phyloP scores from a whole-genome alignment of 2,329 filamentous ascomycete species.

The Fonsecaea nubica region DNA sequence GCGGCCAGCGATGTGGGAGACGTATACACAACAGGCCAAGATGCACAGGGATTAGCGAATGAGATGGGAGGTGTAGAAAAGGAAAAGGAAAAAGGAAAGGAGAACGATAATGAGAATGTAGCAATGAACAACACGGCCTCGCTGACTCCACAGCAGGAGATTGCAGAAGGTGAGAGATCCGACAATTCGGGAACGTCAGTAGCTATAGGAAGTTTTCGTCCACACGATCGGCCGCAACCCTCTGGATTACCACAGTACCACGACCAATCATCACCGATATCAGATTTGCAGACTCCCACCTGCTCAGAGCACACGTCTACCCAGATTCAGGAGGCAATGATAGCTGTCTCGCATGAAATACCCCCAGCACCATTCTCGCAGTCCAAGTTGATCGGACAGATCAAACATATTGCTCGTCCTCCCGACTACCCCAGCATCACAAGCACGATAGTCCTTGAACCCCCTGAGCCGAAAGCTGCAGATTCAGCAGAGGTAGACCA shows the following conservation, averaged over 20 bases:
- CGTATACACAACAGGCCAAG: not conserved
- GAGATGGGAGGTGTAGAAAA: not conserved
- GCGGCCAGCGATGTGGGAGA: conserved; percentile 9
- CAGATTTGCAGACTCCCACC: not conserved
- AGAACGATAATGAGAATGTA: not conserved
- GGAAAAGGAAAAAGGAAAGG: conserved; percentile 2
- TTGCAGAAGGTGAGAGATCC: not conserved
- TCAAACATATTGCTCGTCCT: conserved; percentile 21
- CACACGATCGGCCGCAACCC: not conserved
- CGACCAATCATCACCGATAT: not conserved
- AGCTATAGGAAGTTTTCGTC: not conserved
- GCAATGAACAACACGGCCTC: not conserved
- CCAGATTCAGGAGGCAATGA: not conserved
- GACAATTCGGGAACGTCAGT: conserved; percentile 1
- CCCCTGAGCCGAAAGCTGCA: not conserved
- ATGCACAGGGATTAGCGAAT: not conserved
- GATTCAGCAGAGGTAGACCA: not conserved
- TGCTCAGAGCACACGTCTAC: not conserved
- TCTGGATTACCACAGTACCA: not conserved
- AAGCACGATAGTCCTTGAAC: not conserved
- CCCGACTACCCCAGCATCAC: not conserved
- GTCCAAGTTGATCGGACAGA: conserved; percentile 16
- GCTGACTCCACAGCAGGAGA: not conserved
- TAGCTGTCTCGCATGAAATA: not conserved
- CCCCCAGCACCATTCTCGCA: conserved; percentile 12